These are phyloP conservation scores for Taiozyma sp. DNA, from an alignment of 1,139 yeast species.

Conservation along the genomic window DNA sequence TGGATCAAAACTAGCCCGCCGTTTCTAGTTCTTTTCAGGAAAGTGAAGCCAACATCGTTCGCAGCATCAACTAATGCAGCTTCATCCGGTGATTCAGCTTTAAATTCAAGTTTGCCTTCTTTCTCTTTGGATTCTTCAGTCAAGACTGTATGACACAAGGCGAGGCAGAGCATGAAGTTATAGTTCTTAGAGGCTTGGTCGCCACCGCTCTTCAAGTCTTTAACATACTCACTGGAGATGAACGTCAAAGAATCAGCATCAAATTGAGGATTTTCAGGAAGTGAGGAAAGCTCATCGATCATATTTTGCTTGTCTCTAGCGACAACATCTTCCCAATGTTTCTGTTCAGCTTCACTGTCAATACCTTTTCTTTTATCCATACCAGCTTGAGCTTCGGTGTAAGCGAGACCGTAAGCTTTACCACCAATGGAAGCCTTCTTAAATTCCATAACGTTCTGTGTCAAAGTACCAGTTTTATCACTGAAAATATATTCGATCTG, in stretches of 20 bases:
- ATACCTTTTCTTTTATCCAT: constrained; percentile 83
- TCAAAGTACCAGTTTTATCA: constrained; percentile 94
- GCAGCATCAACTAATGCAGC: constrained; percentile 95
- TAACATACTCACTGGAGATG: constrained; percentile 62
- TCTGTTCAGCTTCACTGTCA: constrained; percentile 67
- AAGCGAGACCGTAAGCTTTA: constrained; percentile 81
- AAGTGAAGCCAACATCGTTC: constrained; percentile 84
- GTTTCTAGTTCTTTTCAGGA: constrained; percentile 68
- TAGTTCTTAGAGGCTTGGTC: constrained; percentile 61
- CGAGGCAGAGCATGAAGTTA: constrained; percentile 81
- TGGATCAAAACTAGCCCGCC: constrained; percentile 69
- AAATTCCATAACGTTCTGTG: constrained; percentile 96
- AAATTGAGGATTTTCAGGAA: constrained; percentile 51
- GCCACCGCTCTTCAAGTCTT: constrained; percentile 40
- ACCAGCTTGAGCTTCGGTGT: constrained; percentile 94
- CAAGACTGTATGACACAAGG: constrained; percentile 89
- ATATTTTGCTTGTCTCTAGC: constrained; percentile 58
- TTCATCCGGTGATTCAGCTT: constrained; percentile 99
- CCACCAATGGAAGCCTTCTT: constrained; percentile 91
- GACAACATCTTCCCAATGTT: constrained; percentile 59
- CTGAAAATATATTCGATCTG: constrained; percentile 94
- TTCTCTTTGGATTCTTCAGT: constrained; percentile 61
- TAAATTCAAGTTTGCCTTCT: constrained; percentile 58
- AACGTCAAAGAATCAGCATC: constrained; percentile 66
- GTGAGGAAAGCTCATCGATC: constrained; percentile 48